Percentiles rank a stretch among this genome's conserved stretches.
These are phyloP conservation scores for Rhizophlyctis rosea DNA, from an alignment of 192 early-diverging fungal genomes.

Conservation along the genomic window DNA sequence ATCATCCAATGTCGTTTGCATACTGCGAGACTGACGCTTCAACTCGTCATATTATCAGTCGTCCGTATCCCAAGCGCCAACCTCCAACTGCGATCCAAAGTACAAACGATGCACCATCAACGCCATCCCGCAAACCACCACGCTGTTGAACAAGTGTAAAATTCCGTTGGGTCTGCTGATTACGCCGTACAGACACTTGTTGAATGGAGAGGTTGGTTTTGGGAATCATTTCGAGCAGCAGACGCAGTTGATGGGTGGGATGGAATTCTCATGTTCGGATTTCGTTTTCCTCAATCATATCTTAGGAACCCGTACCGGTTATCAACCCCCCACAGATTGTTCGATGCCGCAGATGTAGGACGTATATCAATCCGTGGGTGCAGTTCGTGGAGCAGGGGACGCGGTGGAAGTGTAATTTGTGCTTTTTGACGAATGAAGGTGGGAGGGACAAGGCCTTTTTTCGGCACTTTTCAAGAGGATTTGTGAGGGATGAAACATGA, in stretches of 20 bases:
- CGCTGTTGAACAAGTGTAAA: slow-evolving; percentile 81
- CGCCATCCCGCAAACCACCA: slow-evolving; percentile 77
- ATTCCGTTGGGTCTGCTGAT: slow-evolving; percentile 87
- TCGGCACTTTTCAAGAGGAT: slow-evolving; percentile 2
- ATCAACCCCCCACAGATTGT: slow-evolving; percentile 88
- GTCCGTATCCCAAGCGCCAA: slow-evolving; percentile 42
- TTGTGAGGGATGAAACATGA: neutral
- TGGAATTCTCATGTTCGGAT: neutral
- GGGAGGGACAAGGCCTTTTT: slow-evolving; percentile 11
- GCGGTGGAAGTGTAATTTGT: slow-evolving; percentile 96
- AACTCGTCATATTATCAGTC: slow-evolving; percentile 8
- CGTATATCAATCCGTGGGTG: slow-evolving; percentile 96
- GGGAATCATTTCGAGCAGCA: slow-evolving; percentile 72
- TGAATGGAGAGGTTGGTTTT: slow-evolving; percentile 77
- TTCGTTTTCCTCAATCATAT: neutral
- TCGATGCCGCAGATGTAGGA: slow-evolving; percentile 89
- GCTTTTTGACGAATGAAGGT: slow-evolving; percentile 88
- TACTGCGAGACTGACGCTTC: too few relatives aligned
- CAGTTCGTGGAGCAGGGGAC: slow-evolving; percentile 93
- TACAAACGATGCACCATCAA: slow-evolving; percentile 91
- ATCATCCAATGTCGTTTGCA: too few relatives aligned
- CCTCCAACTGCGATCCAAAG: slow-evolving; percentile 66
- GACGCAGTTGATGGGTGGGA: too few relatives aligned
- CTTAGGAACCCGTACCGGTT: slow-evolving; percentile 74
- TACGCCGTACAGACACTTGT: slow-evolving; percentile 79